These are phyloP conservation scores for Santalum album DNA, from an alignment of 164 flowering plant species.

Conservation along the genomic window DNA sequence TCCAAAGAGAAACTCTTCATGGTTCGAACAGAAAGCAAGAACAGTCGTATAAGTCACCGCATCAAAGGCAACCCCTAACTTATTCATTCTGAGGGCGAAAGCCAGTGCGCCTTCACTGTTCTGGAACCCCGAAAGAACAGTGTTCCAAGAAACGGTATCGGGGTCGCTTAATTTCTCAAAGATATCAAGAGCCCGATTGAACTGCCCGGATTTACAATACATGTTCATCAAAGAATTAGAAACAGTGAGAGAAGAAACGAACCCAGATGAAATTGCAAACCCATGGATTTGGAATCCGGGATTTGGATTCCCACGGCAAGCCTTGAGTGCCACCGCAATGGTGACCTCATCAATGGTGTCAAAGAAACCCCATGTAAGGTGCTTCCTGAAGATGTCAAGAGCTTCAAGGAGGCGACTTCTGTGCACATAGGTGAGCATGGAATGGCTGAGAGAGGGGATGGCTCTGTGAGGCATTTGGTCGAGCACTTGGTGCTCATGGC, in stretches of 20 bases:
- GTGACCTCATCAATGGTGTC: slow-evolving; percentile 34
- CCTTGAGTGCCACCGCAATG: slow-evolving; percentile 55
- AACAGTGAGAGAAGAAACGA: slow-evolving; percentile 37
- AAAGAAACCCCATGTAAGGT: slow-evolving; percentile 18
- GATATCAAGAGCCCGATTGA: slow-evolving; percentile 35
- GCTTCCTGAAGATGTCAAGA: slow-evolving; percentile 33
- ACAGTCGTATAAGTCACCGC: slow-evolving; percentile 50
- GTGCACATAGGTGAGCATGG: slow-evolving; percentile 29
- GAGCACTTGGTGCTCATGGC: slow-evolving; percentile 34
- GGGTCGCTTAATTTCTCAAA: slow-evolving; percentile 37
- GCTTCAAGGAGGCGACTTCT: slow-evolving; percentile 26
- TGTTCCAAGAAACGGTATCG: slow-evolving; percentile 79
- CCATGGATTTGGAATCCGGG: slow-evolving; percentile 61
- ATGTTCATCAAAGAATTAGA: slow-evolving; percentile 78
- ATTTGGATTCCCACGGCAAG: slow-evolving; percentile 36
- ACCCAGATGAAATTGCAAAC: slow-evolving; percentile 53
- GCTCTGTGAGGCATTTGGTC: slow-evolving; percentile 33
- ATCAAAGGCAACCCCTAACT: slow-evolving; percentile 58
- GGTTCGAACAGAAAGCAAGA: slow-evolving; percentile 49
- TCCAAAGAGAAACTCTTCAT: slow-evolving; percentile 43
- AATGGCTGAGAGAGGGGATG: slow-evolving; percentile 12
- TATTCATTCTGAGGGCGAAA: slow-evolving; percentile 52
- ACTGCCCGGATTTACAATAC: slow-evolving; percentile 50
- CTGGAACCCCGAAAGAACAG: slow-evolving; percentile 59
- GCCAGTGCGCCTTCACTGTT: slow-evolving; percentile 32